Evolutionary conservation across 2,329 filamentous ascomycete genomes (phyloP).

Genomic region (Fusarium tanahbumbuense): DNA sequence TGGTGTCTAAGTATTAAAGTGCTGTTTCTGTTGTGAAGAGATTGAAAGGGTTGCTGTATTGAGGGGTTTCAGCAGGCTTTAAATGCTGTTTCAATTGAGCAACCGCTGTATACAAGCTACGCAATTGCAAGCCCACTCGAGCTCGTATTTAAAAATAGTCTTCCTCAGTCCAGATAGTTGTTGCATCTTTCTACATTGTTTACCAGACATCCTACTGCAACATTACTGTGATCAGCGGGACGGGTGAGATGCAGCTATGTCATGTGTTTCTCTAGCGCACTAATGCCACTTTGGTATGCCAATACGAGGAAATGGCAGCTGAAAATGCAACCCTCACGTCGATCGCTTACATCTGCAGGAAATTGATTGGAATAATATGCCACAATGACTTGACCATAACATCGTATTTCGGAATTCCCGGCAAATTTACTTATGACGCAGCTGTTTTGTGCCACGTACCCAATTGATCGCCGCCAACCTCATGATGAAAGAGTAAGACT

Average conservation of each 20-base stretch:
- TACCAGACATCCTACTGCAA: not conserved
- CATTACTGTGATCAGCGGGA: not conserved
- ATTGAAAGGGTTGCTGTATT: not conserved
- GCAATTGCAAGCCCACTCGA: not conserved
- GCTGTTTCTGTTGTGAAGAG: not conserved
- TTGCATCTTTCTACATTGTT: not conserved
- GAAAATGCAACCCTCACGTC: not conserved
- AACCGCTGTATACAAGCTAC: not conserved
- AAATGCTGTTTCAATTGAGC: not conserved
- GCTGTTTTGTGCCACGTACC: not conserved
- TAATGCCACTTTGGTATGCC: not conserved
- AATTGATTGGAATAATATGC: not conserved
- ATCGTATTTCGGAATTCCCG: not conserved
- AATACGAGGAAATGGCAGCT: slow-evolving; percentile 8
- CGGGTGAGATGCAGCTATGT: slow-evolving; percentile 4
- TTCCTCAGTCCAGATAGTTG: accelerated
- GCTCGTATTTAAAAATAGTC: not conserved
- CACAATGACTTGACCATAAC: too few species aligned
- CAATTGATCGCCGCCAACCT: not conserved
- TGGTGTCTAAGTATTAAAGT: not conserved
- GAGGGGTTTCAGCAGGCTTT: not conserved
- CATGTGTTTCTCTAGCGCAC: not conserved
- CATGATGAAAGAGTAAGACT: not conserved
- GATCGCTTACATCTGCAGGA: not conserved
- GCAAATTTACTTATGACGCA: not conserved